A percentile compares a stretch with the other conserved stretches of the same genome.
These are phyloP conservation scores for Claviceps sp. DNA, from an alignment of 2,329 filamentous ascomycete species.

Conservation along the genomic window DNA sequence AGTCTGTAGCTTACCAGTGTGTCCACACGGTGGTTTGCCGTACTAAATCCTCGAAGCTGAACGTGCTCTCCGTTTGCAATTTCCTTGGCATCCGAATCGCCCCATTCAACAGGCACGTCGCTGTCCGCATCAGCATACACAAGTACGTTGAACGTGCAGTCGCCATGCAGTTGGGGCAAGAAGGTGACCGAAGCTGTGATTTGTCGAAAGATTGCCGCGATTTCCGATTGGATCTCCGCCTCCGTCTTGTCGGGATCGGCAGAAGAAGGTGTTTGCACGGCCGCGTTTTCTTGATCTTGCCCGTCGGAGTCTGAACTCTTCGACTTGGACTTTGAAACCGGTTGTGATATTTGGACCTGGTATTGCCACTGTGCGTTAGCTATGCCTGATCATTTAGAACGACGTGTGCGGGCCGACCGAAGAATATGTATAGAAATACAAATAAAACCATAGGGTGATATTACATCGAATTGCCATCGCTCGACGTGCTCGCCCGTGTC, in stretches of 20 bases:
- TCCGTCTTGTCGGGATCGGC: conserved; percentile 66
- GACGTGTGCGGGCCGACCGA: not conserved
- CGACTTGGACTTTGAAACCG: conserved; percentile 22
- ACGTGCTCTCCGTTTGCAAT: conserved; percentile 91
- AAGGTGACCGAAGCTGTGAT: conserved; percentile 98
- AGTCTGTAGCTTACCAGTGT: conserved; percentile 87
- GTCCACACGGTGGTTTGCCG: conserved; percentile 84
- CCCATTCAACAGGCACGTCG: conserved; percentile 96
- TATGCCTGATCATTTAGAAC: not conserved
- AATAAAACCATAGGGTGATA: conserved; percentile 7
- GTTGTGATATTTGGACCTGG: conserved; percentile 15
- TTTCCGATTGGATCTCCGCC: conserved; percentile 85
- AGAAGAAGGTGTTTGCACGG: conserved; percentile 12
- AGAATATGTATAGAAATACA: too few relatives aligned
- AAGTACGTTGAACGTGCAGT: conserved; percentile 97
- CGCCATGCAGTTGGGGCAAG: conserved; percentile 72
- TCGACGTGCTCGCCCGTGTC: conserved; percentile 94
- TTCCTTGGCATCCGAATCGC: conserved; percentile 95
- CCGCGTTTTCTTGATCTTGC: conserved; percentile 60
- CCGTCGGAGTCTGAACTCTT: conserved; percentile 25
- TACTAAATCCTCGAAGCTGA: conserved; percentile 90
- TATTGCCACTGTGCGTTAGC: not conserved
- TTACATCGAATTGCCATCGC: conserved; percentile 93
- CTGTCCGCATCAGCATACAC: conserved; percentile 96
- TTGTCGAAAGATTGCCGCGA: conserved; percentile 92